Conservation (phyloP, 1,284 basidiomycete species). For the Malassezia caprae region DNA sequence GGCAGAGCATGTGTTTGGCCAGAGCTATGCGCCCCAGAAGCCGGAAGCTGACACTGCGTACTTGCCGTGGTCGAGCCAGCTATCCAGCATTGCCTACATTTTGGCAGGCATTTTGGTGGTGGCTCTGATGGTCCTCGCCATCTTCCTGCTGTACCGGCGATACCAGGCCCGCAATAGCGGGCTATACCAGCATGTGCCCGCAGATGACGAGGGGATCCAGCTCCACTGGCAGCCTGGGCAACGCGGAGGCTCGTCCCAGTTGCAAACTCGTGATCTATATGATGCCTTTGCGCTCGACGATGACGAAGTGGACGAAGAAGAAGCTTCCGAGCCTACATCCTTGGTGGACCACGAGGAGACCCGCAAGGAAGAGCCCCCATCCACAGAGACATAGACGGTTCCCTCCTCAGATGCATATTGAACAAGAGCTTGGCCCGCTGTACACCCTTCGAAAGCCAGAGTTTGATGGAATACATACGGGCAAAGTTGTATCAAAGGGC, state of each 20-base stretch:
- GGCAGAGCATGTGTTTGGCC: slow-evolving; percentile 29
- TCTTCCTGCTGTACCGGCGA: slow-evolving; percentile 51
- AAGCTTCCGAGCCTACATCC: background rate
- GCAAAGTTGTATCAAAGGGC: no score
- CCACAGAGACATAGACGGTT: background rate
- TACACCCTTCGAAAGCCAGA: no score
- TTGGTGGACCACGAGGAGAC: background rate
- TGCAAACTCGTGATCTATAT: slow-evolving; percentile 45
- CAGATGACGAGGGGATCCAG: slow-evolving; percentile 55
- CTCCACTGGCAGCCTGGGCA: slow-evolving; percentile 10
- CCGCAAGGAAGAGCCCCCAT: background rate
- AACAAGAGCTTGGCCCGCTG: no score
- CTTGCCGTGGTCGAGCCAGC: slow-evolving; percentile 54
- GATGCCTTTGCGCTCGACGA: slow-evolving; percentile 49
- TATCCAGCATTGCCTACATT: slow-evolving; percentile 25
- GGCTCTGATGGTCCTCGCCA: slow-evolving; percentile 61
- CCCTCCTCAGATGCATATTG: no score
- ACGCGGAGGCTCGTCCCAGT: slow-evolving; percentile 5
- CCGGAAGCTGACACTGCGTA: slow-evolving; percentile 66
- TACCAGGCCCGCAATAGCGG: slow-evolving; percentile 25
- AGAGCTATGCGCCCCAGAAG: slow-evolving; percentile 25
- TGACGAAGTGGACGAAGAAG: slow-evolving; percentile 8
- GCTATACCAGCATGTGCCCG: slow-evolving; percentile 61
- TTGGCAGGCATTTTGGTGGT: slow-evolving; percentile 62
- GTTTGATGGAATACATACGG: no score